Percentiles rank a stretch among this genome's conserved stretches.
Conservation (phyloP, 106 monocot species). For the Acorus calamus region DNA sequence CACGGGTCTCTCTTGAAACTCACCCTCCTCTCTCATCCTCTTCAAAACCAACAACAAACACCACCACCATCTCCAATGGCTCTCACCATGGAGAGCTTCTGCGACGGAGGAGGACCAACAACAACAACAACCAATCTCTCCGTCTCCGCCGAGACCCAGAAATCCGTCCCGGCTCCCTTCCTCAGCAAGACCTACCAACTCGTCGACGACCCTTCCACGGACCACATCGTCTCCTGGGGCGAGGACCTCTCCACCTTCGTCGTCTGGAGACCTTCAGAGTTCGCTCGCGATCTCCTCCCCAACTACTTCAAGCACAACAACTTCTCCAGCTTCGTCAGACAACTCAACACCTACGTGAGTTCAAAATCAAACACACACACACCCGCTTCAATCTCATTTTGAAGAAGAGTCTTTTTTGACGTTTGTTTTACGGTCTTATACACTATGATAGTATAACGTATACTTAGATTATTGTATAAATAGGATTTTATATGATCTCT, state of each 20-base stretch:
- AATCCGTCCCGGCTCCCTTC: conserved; percentile 73
- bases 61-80: background rate
- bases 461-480: no score
- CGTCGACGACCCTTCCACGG: conserved; percentile 70
- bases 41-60: conserved; percentile 7
- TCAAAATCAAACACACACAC: no score
- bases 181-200: conserved; percentile 82
- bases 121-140: background rate
- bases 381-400: no score
- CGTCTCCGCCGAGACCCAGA: conserved; percentile 17
- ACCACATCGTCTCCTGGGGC: conserved; percentile 89
- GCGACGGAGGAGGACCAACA: conserved; percentile 9
- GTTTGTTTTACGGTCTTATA: no score
- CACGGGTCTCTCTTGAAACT: conserved; percentile 49
- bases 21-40: conserved; percentile 3
- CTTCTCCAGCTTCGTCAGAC: no score
- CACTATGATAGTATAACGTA: no score
- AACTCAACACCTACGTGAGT: no score
- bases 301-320: conserved; percentile 45
- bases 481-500: background rate
- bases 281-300: conserved; percentile 79
- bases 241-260: conserved; percentile 74
- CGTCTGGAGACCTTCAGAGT: conserved; percentile 84
- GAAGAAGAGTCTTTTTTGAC: no score
- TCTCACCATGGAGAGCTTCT: conserved; percentile 14